Evolutionary conservation across 176 grass and related monocot species (phyloP).

Genomic region (Pharus latifolius): DNA sequence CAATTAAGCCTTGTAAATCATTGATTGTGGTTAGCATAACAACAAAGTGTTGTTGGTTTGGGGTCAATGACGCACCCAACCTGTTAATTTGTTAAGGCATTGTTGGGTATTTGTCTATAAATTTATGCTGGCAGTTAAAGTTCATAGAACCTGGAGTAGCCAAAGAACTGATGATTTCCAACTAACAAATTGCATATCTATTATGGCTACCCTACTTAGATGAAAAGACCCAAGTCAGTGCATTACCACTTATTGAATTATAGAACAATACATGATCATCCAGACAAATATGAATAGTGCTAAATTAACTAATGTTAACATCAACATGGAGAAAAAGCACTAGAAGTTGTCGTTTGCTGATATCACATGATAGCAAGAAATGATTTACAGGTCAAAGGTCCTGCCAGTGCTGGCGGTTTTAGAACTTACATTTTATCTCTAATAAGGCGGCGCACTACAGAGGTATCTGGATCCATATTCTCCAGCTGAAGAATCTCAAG

Average conservation of each 20-base stretch:
- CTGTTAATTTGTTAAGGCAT: background rate
- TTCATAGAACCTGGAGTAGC: background rate
- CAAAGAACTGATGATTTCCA: background rate
- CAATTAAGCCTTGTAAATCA: background rate
- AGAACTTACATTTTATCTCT: slow-evolving; percentile 20
- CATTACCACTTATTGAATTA: background rate
- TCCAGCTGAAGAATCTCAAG: slow-evolving; percentile 19
- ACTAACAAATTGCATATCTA: background rate
- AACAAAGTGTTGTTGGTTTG: background rate
- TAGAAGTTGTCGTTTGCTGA: background rate
- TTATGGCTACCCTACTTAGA: background rate
- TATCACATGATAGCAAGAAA: background rate
- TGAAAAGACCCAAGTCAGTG: background rate
- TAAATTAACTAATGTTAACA: background rate
- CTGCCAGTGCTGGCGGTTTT: background rate
- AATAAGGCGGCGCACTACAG: background rate
- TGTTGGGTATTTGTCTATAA: background rate
- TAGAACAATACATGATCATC: background rate
- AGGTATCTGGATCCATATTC: slow-evolving; percentile 10
- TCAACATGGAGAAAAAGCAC: background rate
- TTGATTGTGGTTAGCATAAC: background rate
- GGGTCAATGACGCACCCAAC: background rate
- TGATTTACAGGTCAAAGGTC: background rate
- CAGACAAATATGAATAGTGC: background rate
- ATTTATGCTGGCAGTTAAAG: background rate